Evolutionary conservation across 2,329 filamentous ascomycete genomes (phyloP).

Genomic region (Xylariaceae sp.): DNA sequence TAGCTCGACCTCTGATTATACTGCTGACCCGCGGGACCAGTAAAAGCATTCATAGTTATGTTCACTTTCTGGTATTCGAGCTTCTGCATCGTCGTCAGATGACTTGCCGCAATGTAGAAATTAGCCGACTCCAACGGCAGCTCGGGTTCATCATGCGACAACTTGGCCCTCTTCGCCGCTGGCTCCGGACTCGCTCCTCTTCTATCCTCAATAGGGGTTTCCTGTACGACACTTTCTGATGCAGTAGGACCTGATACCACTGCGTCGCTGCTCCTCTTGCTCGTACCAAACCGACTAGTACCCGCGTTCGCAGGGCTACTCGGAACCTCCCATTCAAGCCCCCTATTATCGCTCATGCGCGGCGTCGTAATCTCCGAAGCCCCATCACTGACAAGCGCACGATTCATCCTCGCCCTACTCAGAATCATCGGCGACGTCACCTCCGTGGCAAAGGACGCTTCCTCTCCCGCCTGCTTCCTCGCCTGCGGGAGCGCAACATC

Average conservation of each 20-base stretch:
- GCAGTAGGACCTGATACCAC: conserved; percentile 10
- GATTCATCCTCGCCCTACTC: conserved; percentile 17
- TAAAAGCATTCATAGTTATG: conserved; percentile 19
- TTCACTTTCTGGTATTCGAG: conserved; percentile 31
- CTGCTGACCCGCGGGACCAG: conserved; percentile 17
- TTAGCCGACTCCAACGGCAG: conserved; percentile 18
- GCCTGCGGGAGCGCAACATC: conserved; percentile 27
- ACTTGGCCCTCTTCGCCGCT: conserved; percentile 17
- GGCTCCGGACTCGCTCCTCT: conserved; percentile 4
- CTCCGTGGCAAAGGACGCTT: conserved; percentile 28
- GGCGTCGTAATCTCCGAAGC: conserved; percentile 28
- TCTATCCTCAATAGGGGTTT: conserved; percentile 3
- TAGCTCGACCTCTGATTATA: conserved; percentile 30
- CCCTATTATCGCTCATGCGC: conserved; percentile 20
- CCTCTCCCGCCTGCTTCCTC: conserved; percentile 17
- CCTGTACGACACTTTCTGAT: conserved; percentile 4
- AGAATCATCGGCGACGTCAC: conserved; percentile 26
- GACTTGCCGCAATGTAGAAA: conserved; percentile 32
- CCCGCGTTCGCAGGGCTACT: conserved; percentile 27
- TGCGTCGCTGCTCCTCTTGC: conserved; percentile 15
- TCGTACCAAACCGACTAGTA: conserved; percentile 18
- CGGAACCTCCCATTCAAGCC: conserved; percentile 33
- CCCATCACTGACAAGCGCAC: conserved; percentile 20
- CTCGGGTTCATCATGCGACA: conserved; percentile 22
- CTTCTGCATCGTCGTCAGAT: conserved; percentile 33